These are phyloP conservation scores for Fusarium sp. DNA, from an alignment of 2,329 filamentous ascomycete species.

Conservation along the genomic window DNA sequence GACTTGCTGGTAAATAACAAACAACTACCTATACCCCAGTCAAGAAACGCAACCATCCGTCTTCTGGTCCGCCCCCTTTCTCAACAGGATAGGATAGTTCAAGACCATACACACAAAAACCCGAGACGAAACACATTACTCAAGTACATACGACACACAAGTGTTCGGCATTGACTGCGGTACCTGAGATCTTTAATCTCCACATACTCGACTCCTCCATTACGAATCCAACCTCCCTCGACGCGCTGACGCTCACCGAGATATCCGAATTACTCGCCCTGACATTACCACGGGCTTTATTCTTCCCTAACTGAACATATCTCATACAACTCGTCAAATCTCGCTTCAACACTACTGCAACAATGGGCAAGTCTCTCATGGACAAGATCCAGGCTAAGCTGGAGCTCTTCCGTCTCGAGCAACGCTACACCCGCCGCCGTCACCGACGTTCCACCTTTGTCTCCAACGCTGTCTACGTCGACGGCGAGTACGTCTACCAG, in stretches of 20 bases:
- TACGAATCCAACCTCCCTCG: constrained; percentile 34
- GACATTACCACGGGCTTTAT: constrained; percentile 13
- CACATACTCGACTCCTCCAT: constrained; percentile 34
- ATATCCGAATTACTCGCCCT: constrained; percentile 26
- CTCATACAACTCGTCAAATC: constrained; percentile 1
- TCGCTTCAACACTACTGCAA: constrained; percentile 38
- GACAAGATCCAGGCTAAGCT: constrained; percentile 77
- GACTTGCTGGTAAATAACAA: constrained; percentile 22
- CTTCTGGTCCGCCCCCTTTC: constrained; percentile 35
- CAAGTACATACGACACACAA: constrained; percentile 24
- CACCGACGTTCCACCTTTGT: constrained; percentile 89
- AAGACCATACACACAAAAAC: constrained; percentile 30
- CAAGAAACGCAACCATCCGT: constrained; percentile 15
- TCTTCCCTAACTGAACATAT: constrained; percentile 5
- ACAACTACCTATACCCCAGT: constrained; percentile 19
- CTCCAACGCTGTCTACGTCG: constrained; percentile 91
- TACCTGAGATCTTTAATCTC: constrained; percentile 39
- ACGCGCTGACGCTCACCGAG: constrained; percentile 32
- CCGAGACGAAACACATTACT: constrained; percentile 34
- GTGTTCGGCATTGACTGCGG: constrained; percentile 46
- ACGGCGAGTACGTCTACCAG: constrained; percentile 94
- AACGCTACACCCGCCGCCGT: constrained; percentile 93
- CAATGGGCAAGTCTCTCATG: constrained; percentile 68
- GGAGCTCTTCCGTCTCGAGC: constrained; percentile 94
- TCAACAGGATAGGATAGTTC: constrained; percentile 19